Conservation (phyloP, 1,139 yeast species). For the Protomyces inundatus region DNA sequence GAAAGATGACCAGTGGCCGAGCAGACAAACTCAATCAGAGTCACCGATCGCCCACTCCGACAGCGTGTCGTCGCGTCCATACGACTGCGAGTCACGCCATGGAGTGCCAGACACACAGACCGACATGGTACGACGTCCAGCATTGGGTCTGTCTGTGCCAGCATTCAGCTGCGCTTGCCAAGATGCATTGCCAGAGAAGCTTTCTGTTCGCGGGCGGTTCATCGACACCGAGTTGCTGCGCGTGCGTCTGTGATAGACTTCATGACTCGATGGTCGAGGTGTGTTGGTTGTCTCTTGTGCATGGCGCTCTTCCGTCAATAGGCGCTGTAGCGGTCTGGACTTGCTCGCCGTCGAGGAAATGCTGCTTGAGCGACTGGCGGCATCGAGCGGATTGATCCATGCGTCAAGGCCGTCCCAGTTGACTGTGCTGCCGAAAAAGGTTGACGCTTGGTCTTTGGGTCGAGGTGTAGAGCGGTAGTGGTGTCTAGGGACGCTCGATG, state of each 20-base stretch:
- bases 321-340: background rate
- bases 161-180: no score
- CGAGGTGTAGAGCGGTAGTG: background rate
- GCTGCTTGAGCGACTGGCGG: background rate
- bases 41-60: background rate
- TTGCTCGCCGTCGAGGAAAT: background rate
- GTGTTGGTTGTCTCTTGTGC: background rate
- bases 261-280: background rate
- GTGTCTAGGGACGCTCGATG: background rate
- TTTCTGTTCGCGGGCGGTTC: background rate
- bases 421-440: background rate
- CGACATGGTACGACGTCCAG: background rate
- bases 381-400: background rate
- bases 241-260: background rate
- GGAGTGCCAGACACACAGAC: background rate
- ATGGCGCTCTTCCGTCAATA: background rate
- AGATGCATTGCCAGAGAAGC: background rate
- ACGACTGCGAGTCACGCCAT: background rate
- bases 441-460: background rate
- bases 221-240: background rate
- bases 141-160: no score
- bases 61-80: background rate
- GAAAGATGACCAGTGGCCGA: background rate
- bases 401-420: background rate
- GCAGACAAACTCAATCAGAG: background rate